Conservation (phyloP, 805 yeast species). For the Wickerhamomyces queroliae region DNA sequence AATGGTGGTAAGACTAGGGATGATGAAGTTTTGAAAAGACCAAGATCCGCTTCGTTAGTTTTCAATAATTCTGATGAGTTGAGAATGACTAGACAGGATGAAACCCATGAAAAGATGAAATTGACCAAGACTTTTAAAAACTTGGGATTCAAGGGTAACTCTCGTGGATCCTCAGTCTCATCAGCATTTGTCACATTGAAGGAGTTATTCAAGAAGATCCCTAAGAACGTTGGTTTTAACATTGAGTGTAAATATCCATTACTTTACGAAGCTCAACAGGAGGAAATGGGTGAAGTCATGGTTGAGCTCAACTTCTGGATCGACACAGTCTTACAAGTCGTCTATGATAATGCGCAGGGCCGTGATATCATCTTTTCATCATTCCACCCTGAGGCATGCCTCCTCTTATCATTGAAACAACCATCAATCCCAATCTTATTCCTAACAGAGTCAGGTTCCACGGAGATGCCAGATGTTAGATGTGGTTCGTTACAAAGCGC, state of each 20-base stretch:
- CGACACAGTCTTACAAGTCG: slow-evolving; percentile 75
- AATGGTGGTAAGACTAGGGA: slow-evolving; percentile 6
- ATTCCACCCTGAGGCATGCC: slow-evolving; percentile 91
- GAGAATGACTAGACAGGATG: slow-evolving; percentile 3
- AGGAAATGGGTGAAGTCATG: slow-evolving; percentile 80
- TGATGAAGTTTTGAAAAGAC: slow-evolving; percentile 25
- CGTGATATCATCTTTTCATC: slow-evolving; percentile 88
- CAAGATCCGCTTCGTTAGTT: slow-evolving; percentile 18
- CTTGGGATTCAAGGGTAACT: slow-evolving; percentile 88
- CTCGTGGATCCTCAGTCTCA: slow-evolving; percentile 84
- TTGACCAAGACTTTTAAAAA: slow-evolving; percentile 84
- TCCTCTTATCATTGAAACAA: slow-evolving; percentile 81
- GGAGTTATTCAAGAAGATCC: slow-evolving; percentile 78
- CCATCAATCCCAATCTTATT: slow-evolving; percentile 90
- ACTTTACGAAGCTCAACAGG: slow-evolving; percentile 87
- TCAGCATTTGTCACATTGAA: slow-evolving; percentile 86
- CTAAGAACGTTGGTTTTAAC: slow-evolving; percentile 83
- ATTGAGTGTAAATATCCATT: slow-evolving; percentile 94
- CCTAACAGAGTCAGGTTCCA: slow-evolving; percentile 84
- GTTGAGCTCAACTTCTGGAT: slow-evolving; percentile 83
- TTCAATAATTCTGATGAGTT: background rate
- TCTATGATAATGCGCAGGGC: slow-evolving; percentile 72
- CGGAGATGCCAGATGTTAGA: slow-evolving; percentile 81
- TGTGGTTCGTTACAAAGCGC: slow-evolving; percentile 89
- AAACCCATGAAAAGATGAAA: slow-evolving; percentile 57